A percentile compares a stretch with the other conserved stretches of the same genome.
These are phyloP conservation scores for Diutina scorzettiae DNA, from an alignment of 1,139 yeast genomes.

Conservation along the genomic window DNA sequence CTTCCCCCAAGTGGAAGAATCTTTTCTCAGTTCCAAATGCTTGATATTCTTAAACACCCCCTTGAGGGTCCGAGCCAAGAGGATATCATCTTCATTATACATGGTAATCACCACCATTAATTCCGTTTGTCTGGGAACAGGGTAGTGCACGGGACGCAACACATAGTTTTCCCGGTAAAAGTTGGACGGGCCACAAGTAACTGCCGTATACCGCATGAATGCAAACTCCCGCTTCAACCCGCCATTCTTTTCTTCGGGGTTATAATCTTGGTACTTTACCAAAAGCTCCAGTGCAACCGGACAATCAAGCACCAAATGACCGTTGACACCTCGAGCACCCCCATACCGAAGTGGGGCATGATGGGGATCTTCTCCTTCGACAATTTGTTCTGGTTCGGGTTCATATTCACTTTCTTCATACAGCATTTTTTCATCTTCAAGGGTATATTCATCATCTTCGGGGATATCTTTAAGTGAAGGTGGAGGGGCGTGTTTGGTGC, in stretches of 20 bases:
- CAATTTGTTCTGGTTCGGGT: background rate
- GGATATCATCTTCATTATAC: slow-evolving; percentile 70
- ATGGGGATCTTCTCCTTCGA: background rate
- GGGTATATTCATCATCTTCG: background rate
- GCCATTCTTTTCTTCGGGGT: background rate
- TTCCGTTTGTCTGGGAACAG: slow-evolving; percentile 60
- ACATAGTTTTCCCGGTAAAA: slow-evolving; percentile 45
- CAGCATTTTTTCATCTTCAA: background rate
- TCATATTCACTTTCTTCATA: background rate
- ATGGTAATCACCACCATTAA: slow-evolving; percentile 65
- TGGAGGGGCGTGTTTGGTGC: background rate
- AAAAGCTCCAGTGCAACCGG: slow-evolving; percentile 6
- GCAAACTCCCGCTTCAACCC: slow-evolving; percentile 4
- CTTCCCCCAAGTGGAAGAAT: slow-evolving; percentile 57
- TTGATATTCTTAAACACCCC: slow-evolving; percentile 68
- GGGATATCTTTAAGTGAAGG: background rate
- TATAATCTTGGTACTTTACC: background rate
- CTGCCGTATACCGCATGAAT: slow-evolving; percentile 52
- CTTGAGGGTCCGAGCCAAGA: slow-evolving; percentile 60
- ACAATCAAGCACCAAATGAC: slow-evolving; percentile 5
- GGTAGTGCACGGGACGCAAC: slow-evolving; percentile 54
- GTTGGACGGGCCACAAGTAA: slow-evolving; percentile 67
- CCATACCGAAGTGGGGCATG: slow-evolving; percentile 1
- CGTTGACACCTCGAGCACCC: slow-evolving; percentile 4
- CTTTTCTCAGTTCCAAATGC: slow-evolving; percentile 36